Percentiles rank a stretch among this genome's conserved stretches.
phyloP scores from a whole-genome alignment of 495 filamentous ascomycete genomes.

The Trichoderma parareesei region DNA sequence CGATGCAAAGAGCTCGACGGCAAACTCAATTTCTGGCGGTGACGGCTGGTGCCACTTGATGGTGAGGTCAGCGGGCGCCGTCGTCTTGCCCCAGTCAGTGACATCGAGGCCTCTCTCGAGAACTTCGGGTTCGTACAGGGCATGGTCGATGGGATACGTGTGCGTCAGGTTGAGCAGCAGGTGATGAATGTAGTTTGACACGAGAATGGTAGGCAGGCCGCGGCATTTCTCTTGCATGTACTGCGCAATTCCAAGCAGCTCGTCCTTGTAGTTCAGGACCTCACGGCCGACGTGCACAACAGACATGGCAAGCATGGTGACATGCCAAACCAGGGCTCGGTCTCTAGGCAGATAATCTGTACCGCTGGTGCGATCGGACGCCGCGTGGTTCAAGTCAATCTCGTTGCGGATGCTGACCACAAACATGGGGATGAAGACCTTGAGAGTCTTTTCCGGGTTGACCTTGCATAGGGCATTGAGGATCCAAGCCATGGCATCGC shows the following conservation, averaged over 20 bases:
- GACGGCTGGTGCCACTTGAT: constrained; percentile 88
- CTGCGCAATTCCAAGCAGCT: constrained; percentile 82
- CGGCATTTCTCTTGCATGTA: constrained; percentile 95
- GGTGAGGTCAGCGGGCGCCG: constrained; percentile 62
- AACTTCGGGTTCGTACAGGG: constrained; percentile 66
- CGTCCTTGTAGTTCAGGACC: constrained; percentile 76
- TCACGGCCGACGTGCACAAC: constrained; percentile 91
- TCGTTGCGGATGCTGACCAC: constrained; percentile 88
- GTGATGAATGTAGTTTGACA: constrained; percentile 97
- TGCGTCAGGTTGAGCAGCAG: constrained; percentile 94
- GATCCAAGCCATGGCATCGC: constrained; percentile 98
- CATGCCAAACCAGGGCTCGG: constrained; percentile 88
- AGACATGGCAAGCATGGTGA: constrained; percentile 97
- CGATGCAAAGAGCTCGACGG: constrained; percentile 75
- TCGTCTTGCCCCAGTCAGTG: constrained; percentile 68
- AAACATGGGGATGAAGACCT: constrained; percentile 80
- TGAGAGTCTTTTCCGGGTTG: constrained; percentile 84
- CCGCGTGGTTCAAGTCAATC: constrained; percentile 95
- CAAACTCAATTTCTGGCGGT: constrained; percentile 73
- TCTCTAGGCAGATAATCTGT: constrained; percentile 90
- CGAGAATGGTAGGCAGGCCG: constrained; percentile 87
- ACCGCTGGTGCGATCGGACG: constrained; percentile 86
- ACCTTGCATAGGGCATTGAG: constrained; percentile 94
- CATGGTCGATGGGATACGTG: constrained; percentile 84
- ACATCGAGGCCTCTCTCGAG: constrained; percentile 45